A percentile compares a stretch with the other conserved stretches of the same genome.
Evolutionary conservation across 2,329 filamentous ascomycete species (phyloP).

Genomic region (Sporothrix protearum): DNA sequence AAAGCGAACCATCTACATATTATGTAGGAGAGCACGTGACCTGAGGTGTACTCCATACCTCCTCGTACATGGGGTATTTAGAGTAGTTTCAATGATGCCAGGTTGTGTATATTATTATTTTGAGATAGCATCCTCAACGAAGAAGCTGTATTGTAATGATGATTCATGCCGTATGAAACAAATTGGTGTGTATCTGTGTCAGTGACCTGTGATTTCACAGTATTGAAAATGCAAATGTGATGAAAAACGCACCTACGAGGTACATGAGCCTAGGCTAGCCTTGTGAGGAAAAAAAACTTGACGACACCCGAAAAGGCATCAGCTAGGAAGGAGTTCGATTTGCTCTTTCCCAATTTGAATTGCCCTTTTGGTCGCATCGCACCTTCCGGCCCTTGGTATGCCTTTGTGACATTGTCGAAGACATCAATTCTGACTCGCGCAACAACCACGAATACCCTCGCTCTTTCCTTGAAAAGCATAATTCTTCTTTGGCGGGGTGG

Average conservation of each 20-base stretch:
- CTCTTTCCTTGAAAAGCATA: neutral
- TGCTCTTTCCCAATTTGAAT: neutral
- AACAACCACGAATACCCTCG: neutral
- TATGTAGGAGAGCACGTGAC: neutral
- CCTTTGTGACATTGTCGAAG: neutral
- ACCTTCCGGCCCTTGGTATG: neutral
- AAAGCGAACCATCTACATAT: neutral
- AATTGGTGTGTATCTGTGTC: neutral
- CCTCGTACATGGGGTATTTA: neutral
- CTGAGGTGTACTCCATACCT: neutral
- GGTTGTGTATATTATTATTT: neutral
- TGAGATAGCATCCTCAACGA: too few species aligned
- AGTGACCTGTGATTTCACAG: too few species aligned
- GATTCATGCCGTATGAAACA: too few species aligned
- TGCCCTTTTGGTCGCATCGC: neutral
- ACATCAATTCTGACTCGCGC: neutral
- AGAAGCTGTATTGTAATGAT: too few species aligned
- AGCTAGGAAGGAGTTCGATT: neutral
- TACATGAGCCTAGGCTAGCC: neutral
- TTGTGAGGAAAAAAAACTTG: slow-evolving; percentile 15
- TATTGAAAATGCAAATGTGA: neutral
- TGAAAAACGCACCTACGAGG: neutral
- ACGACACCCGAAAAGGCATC: slow-evolving; percentile 1
- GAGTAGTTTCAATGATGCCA: neutral
- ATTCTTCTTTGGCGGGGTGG: neutral